phyloP scores from a whole-genome alignment of 129 eudicot genomes.

The Oenanthe sinensis region DNA sequence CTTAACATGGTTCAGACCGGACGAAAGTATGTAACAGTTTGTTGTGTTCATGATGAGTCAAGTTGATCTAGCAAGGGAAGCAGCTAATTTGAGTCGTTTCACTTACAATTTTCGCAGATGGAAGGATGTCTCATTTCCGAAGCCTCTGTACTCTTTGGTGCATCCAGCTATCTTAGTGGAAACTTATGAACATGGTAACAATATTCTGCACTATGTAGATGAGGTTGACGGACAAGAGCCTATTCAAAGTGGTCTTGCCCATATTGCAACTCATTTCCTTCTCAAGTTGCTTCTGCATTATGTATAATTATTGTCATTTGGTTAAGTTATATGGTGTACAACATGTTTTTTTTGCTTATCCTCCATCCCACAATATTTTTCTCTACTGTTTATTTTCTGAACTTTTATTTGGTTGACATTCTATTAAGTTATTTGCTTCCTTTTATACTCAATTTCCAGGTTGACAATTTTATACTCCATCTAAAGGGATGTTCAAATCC shows the following conservation, averaged over 20 bases:
- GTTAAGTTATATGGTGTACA: background rate
- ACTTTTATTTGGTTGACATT: background rate
- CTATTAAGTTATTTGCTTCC: background rate
- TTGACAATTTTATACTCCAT: conserved; percentile 70
- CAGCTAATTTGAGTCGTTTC: conserved; percentile 94
- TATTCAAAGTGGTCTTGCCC: conserved; percentile 72
- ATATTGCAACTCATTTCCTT: conserved; percentile 89
- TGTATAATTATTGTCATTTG: background rate
- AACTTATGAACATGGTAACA: conserved; percentile 90
- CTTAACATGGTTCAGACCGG: conserved; percentile 77
- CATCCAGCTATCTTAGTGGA: conserved; percentile 97
- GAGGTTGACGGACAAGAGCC: conserved; percentile 59
- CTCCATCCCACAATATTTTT: background rate
- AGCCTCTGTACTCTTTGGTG: conserved; percentile 85
- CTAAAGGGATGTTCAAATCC: conserved; percentile 49
- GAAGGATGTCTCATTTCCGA: conserved; percentile 92
- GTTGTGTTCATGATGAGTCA: conserved; percentile 94
- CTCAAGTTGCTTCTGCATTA: conserved; percentile 78
- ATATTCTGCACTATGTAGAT: conserved; percentile 63
- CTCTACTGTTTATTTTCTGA: background rate
- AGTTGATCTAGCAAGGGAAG: conserved; percentile 98
- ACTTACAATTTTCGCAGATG: conserved; percentile 76
- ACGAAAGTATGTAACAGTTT: conserved; percentile 87
- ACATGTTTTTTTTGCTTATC: background rate
- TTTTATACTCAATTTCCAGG: conserved; percentile 38